Percentiles rank a stretch among this genome's conserved stretches.
Conservation (phyloP, 2,329 filamentous ascomycete species). For the Pseudogymnoascus sp. region DNA sequence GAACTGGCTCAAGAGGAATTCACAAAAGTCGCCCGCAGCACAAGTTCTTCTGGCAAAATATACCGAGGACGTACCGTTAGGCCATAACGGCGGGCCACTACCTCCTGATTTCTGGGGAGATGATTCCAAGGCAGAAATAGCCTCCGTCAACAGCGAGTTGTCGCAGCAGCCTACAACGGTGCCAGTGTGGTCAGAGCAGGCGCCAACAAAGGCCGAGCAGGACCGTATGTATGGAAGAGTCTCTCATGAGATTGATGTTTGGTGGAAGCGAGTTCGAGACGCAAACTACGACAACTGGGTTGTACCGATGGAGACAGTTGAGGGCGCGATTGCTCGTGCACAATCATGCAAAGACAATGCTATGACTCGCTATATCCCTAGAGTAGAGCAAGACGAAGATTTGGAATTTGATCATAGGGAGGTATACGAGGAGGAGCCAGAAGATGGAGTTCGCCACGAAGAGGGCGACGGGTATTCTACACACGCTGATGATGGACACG, state of each 20-base stretch:
- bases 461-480: slow-evolving; percentile 40
- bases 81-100: slow-evolving; percentile 28
- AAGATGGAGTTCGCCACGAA: slow-evolving; percentile 39
- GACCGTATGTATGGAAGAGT: slow-evolving; percentile 53
- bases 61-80: slow-evolving; percentile 29
- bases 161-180: slow-evolving; percentile 2
- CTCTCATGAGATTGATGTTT: slow-evolving; percentile 57
- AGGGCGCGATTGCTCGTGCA: slow-evolving; percentile 50
- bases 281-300: slow-evolving; percentile 54
- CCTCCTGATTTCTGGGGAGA: slow-evolving; percentile 15
- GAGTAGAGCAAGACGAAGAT: slow-evolving; percentile 15
- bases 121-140: not conserved
- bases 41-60: slow-evolving; percentile 49
- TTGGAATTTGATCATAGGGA: slow-evolving; percentile 27
- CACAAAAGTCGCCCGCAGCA: slow-evolving; percentile 50
- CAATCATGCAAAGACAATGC: slow-evolving; percentile 54
- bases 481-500: slow-evolving; percentile 37
- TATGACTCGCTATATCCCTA: slow-evolving; percentile 40
- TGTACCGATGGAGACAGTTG: slow-evolving; percentile 52
- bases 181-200: slow-evolving; percentile 25
- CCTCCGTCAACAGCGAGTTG: not conserved
- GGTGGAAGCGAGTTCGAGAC: slow-evolving; percentile 56
- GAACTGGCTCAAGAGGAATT: slow-evolving; percentile 57
- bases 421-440: slow-evolving; percentile 39
- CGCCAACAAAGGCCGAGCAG: slow-evolving; percentile 46